Percentiles rank a stretch among this genome's conserved stretches.
These are phyloP conservation scores for Hanseniaspora thailandica DNA, from an alignment of 805 yeast species.

Conservation along the genomic window DNA sequence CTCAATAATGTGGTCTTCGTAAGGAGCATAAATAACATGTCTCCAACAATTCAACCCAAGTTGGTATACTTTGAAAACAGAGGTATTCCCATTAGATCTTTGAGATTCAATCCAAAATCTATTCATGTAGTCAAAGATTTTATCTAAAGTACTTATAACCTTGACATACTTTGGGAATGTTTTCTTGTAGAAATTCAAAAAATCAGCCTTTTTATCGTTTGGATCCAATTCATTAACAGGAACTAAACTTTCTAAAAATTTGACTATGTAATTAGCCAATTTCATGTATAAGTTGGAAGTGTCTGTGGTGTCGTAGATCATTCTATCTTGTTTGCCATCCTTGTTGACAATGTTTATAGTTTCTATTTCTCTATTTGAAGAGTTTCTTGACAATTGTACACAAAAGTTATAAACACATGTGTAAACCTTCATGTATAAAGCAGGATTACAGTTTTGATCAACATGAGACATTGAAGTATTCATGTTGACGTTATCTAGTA, in stretches of 20 bases:
- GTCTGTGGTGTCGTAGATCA: constrained; percentile 14
- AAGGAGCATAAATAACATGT: constrained; percentile 59
- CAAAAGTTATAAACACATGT: constrained; percentile 90
- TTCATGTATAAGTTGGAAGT: constrained; percentile 67
- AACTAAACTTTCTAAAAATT: constrained; percentile 42
- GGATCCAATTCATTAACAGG: constrained; percentile 30
- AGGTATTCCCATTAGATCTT: constrained; percentile 81
- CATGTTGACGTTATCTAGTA: constrained; percentile 38
- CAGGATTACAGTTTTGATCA: constrained; percentile 13
- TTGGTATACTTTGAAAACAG: constrained; percentile 83
- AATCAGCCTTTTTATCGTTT: constrained; percentile 39
- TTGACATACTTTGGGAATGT: constrained; percentile 82
- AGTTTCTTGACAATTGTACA: constrained; percentile 55
- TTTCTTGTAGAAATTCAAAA: constrained; percentile 70
- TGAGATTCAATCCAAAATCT: constrained; percentile 97
- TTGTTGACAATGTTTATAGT: constrained; percentile 27
- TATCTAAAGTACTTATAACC: constrained; percentile 84
- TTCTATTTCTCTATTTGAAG: constrained; percentile 30
- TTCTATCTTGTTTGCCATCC: background rate
- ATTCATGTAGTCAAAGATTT: constrained; percentile 89
- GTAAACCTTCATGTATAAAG: constrained; percentile 74
- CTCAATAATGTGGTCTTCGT: constrained; percentile 46
- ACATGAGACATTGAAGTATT: constrained; percentile 14
- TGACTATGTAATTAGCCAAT: constrained; percentile 52
- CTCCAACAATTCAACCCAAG: constrained; percentile 83